These are phyloP conservation scores for Puya raimondii DNA, from an alignment of 176 grass and related monocot species.

Conservation along the genomic window DNA sequence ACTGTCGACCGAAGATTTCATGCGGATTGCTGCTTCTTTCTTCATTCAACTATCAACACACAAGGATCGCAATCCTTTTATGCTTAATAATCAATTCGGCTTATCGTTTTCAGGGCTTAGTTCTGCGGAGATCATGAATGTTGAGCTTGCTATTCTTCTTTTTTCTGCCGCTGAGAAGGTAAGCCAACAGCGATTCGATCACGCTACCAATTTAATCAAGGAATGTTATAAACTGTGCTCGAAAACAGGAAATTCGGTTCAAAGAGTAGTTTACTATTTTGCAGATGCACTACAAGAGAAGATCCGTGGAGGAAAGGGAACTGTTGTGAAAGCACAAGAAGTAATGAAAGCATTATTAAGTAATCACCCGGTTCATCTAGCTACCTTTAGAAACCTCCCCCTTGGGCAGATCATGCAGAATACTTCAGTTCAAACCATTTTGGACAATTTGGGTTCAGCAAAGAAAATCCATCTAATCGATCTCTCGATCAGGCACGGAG, in stretches of 20 bases:
- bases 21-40: neutral
- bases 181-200: neutral
- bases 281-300: neutral
- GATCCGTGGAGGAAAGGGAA: neutral
- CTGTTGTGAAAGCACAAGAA: neutral
- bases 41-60: neutral
- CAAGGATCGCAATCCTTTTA: neutral
- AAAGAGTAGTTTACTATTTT: conserved; percentile 4
- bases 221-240: neutral
- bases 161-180: neutral
- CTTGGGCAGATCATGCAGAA: neutral
- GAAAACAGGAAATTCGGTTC: conserved; percentile 5
- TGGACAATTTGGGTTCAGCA: conserved; percentile 2
- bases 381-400: neutral
- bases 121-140: neutral
- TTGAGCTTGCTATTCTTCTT: neutral
- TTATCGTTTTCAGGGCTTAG: neutral
- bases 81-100: neutral
- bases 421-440: neutral
- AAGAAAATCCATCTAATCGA: conserved; percentile 9
- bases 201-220: neutral
- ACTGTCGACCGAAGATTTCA: neutral
- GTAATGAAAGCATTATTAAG: neutral
- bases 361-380: neutral
- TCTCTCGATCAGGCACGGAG: neutral